These are phyloP conservation scores for Coemansia sp. DNA, from an alignment of 192 early-diverging fungal species.

Conservation along the genomic window DNA sequence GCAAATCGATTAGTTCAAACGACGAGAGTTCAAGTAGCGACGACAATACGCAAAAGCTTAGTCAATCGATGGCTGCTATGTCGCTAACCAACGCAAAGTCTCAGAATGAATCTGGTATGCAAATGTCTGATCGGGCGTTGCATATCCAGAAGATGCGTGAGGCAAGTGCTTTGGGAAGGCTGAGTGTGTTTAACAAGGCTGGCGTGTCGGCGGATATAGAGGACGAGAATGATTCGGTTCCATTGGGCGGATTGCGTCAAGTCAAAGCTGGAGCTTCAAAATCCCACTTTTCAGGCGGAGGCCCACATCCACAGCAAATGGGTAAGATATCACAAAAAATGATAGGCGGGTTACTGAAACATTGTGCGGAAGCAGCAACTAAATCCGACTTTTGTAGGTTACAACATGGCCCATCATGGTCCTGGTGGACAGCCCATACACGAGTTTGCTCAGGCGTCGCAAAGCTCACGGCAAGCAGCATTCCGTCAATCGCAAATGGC, in stretches of 20 bases:
- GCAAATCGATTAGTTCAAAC: slow-evolving; percentile 22
- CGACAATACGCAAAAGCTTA: slow-evolving; percentile 27
- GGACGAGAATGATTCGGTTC: slow-evolving; percentile 29
- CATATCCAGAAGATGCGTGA: slow-evolving; percentile 45
- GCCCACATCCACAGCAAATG: too few relatives aligned
- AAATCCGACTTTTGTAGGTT: background rate
- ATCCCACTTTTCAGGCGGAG: too few relatives aligned
- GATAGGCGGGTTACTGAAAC: too few relatives aligned
- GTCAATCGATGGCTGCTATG: slow-evolving; percentile 32
- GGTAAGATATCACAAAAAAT: too few relatives aligned
- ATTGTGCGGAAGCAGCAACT: background rate
- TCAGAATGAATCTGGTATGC: background rate
- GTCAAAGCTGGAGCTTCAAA: background rate
- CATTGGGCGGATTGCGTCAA: slow-evolving; percentile 37
- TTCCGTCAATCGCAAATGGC: slow-evolving; percentile 4
- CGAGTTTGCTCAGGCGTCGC: background rate
- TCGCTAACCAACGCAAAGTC: slow-evolving; percentile 11
- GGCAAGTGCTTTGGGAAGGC: slow-evolving; percentile 38
- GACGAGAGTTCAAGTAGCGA: slow-evolving; percentile 33
- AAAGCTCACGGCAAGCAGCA: background rate
- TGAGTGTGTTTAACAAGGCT: slow-evolving; percentile 13
- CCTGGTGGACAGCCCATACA: slow-evolving; percentile 6
- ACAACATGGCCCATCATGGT: background rate
- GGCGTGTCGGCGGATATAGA: slow-evolving; percentile 11
- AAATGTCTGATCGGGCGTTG: slow-evolving; percentile 32